Evolutionary conservation across 495 filamentous ascomycete species (phyloP).

Genomic region (Opeltia flavorubescens): DNA sequence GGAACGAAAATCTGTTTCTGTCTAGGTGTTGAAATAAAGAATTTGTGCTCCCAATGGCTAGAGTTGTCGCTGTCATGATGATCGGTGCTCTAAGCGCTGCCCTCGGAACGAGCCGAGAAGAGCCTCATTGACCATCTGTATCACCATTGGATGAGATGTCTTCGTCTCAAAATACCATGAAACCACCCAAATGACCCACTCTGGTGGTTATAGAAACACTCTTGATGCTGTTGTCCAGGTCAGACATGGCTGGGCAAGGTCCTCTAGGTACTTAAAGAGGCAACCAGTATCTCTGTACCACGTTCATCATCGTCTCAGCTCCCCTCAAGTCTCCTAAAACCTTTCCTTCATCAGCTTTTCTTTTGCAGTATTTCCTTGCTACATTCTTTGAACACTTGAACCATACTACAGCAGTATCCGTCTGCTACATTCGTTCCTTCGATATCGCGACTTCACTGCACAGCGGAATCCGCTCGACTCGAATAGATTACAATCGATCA

Average conservation of each 20-base stretch:
- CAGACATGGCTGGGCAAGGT: not conserved
- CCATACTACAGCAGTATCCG: not conserved
- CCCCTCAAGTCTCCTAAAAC: constrained; percentile 6
- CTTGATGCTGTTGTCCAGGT: not conserved
- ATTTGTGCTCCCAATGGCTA: constrained; percentile 6
- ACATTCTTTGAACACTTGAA: constrained; percentile 12
- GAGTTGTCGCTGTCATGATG: constrained; percentile 1
- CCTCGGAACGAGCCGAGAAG: constrained; percentile 11
- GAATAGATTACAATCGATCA: not conserved
- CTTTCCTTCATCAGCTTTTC: constrained; percentile 10
- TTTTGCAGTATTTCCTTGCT: constrained; percentile 13
- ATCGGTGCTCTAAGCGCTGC: constrained; percentile 11
- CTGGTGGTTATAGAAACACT: constrained; percentile 15
- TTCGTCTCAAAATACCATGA: constrained; percentile 5
- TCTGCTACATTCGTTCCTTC: not conserved
- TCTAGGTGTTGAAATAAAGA: not conserved
- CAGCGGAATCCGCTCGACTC: not conserved
- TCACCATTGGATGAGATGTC: constrained; percentile 12
- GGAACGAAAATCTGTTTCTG: not conserved
- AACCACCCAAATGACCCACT: constrained; percentile 5
- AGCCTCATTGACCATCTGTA: constrained; percentile 12
- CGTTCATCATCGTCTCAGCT: constrained; percentile 8
- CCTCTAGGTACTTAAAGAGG: constrained; percentile 10
- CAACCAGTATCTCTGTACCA: constrained; percentile 6
- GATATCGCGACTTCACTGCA: not conserved